Evolutionary conservation across 164 flowering plant genomes (phyloP).

Genomic region (Taxillus chinensis): DNA sequence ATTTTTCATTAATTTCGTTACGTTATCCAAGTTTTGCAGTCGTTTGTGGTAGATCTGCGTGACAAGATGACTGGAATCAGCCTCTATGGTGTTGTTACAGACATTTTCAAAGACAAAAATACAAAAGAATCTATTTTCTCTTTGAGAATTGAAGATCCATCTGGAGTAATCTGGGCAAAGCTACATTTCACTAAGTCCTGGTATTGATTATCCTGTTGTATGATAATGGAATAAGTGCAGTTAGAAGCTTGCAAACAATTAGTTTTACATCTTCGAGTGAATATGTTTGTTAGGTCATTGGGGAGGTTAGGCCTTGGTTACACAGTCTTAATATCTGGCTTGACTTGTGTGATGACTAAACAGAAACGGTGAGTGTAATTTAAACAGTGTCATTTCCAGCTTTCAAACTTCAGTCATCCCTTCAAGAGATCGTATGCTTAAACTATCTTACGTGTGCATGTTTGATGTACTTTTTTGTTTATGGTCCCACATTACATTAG

Average conservation of each 20-base stretch:
- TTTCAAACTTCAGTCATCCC: background rate
- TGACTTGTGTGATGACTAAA: slow-evolving; percentile 47
- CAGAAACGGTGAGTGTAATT: slow-evolving; percentile 34
- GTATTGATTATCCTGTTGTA: slow-evolving; percentile 22
- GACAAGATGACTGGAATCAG: slow-evolving; percentile 87
- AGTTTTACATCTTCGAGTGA: background rate
- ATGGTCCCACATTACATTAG: background rate
- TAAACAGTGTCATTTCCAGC: background rate
- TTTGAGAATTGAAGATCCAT: slow-evolving; percentile 56
- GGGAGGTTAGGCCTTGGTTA: slow-evolving; percentile 81
- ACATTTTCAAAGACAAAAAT: slow-evolving; percentile 36
- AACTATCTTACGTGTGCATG: background rate
- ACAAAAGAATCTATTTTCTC: slow-evolving; percentile 29
- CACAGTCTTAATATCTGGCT: slow-evolving; percentile 61
- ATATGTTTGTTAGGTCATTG: slow-evolving; percentile 55
- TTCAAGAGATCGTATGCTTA: no score
- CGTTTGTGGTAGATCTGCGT: slow-evolving; percentile 61
- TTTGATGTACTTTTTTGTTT: background rate
- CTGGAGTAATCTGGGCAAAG: slow-evolving; percentile 60
- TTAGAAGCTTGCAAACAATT: background rate
- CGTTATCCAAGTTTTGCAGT: slow-evolving; percentile 49
- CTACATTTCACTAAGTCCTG: slow-evolving; percentile 61
- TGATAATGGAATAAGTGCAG: background rate
- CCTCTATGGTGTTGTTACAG: slow-evolving; percentile 68
- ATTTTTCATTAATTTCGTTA: slow-evolving; percentile 5